Base-by-base conservation (phyloP, 495 filamentous ascomycete species). In the Trichocladium uniseriatum region DNA sequence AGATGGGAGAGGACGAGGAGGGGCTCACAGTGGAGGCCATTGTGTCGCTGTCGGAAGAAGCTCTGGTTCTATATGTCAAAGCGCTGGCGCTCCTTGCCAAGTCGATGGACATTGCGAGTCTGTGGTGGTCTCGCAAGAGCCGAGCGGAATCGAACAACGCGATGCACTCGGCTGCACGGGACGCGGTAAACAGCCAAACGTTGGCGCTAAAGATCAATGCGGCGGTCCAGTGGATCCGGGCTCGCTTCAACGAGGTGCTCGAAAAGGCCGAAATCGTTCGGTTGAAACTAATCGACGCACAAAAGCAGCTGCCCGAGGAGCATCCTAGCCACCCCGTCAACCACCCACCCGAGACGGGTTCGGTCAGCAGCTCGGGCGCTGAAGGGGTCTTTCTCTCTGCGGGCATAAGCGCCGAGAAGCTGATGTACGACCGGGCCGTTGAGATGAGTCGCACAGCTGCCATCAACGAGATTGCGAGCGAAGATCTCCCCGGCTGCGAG, bases 401-500 rank as follows among this genome's bases (percentile, higher is more conserved):
- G 6, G 91, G 91, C 6, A 80, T 96, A 35, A 95, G 89, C 18
- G 92, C 92, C 0, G 92, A 96, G 68, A 94, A 87, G 66, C 68
- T 98, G 40, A 98, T 98, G 94, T 98, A 95, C 56, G 94, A 98
- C 54, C 87, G 92, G 13, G 92, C 92, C 3, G 67, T 95, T 19
- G 92, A 98, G 64, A 95, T 98, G 92, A 95, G 88, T 56, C 81
- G 89, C 32, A 78, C 86, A 2, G 89, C 92, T 6, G 92, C 92
- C 3, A 91, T 97, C 60, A 95, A 90, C 56, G 92, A 98, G 68
- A 82, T 97, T 44, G 87, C 91, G 8, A 84, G 87, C 42, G 86
- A 94, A 48, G 90, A 98, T 71, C 74, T 98, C 2, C 66, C 69
- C 1, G 91, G 88, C 16, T 95, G 91, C 51, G 91, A 97, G 60